Evolutionary conservation across 2,329 filamentous ascomycete species (phyloP), one percentile per base, ranked within the genome.

Genomic region (Cadophora malorum): DNA sequence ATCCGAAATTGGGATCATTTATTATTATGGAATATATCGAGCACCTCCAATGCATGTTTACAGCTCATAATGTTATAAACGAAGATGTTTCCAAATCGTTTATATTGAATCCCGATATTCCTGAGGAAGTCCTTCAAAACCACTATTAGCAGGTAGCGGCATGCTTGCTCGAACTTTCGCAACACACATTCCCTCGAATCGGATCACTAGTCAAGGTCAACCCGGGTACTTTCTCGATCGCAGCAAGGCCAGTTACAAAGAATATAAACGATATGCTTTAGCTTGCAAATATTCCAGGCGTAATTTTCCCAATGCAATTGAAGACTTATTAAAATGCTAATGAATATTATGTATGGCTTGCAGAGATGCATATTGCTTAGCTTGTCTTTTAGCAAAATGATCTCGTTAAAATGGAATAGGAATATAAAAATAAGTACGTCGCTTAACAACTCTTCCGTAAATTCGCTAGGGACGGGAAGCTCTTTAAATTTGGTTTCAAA

Each of bases 371-470:
- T 58, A 71, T 84, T 7, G 73, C 73, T n/a, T 81, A 83, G 50
- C 67, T 82, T 2, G 63, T 76, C 10, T 81, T 81, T 65, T 80
- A 83, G 70, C 79, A 77, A 58, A 82, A 83, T 67, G 77, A 82
- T 55, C 70, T 78, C 0, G 72, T 82, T 4, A 64, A 66, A 0
- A 74, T 76, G 3, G 79, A 77, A 31, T 78, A 80, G 14, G 81
- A 83, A 65, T 80, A 77, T 56, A 75, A 79, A 4, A 80, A 79
- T 25, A 83, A 83, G 67, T 82, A 81, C 64, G 76, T 82, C 3
- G 78, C 80, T 4, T 80, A 80, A 3, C 77, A 79, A 33, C 67
- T 83, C 0, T 67, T 67, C 41, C 79, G 78, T 41, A 31, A 41
- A 41, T 41, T 41, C 7, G 38, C 38, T n/a, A n/a, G n/a, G n/a